Percentiles rank a stretch among this genome's conserved stretches.
Conservation (phyloP, 2,329 filamentous ascomycete genomes). For the Botryotinia globosa region DNA sequence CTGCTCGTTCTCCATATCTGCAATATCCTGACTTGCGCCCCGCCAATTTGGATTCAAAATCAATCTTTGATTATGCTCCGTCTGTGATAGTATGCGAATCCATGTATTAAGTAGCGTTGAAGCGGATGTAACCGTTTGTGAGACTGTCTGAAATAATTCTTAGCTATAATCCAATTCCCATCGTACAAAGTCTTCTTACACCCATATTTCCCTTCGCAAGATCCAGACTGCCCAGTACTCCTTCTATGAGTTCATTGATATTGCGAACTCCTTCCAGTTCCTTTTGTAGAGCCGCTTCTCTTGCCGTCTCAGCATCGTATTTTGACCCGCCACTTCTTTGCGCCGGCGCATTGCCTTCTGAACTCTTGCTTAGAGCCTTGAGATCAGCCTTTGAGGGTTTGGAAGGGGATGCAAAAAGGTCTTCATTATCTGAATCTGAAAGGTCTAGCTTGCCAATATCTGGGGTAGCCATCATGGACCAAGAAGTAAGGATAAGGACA, state of each 20-base stretch:
- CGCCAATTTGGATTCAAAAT: constrained; percentile 88
- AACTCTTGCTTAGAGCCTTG: constrained; percentile 24
- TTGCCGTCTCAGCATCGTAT: constrained; percentile 63
- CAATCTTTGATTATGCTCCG: constrained; percentile 92
- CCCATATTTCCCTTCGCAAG: constrained; percentile 75
- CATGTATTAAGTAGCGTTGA: constrained; percentile 90
- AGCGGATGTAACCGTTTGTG: constrained; percentile 79
- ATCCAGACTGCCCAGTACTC: constrained; percentile 67
- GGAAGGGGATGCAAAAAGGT: constrained; percentile 57
- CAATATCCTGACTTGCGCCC: constrained; percentile 79
- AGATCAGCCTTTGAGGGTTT: constrained; percentile 36
- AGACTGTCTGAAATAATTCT: constrained; percentile 63
- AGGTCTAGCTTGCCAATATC: constrained; percentile 51
- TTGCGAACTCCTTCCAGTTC: constrained; percentile 81
- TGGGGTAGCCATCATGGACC: constrained; percentile 41
- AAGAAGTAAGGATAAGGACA: not conserved
- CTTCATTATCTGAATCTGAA: constrained; percentile 55
- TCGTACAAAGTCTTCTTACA: constrained; percentile 44
- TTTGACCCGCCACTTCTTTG: constrained; percentile 46
- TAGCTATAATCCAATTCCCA: constrained; percentile 7
- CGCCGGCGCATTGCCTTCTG: constrained; percentile 31
- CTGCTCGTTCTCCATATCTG: constrained; percentile 82
- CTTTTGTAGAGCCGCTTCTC: constrained; percentile 69
- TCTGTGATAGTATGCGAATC: constrained; percentile 94
- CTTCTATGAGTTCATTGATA: constrained; percentile 85